Conservation (phyloP, 495 filamentous ascomycete genomes). For the Lophiotrema nucula region DNA sequence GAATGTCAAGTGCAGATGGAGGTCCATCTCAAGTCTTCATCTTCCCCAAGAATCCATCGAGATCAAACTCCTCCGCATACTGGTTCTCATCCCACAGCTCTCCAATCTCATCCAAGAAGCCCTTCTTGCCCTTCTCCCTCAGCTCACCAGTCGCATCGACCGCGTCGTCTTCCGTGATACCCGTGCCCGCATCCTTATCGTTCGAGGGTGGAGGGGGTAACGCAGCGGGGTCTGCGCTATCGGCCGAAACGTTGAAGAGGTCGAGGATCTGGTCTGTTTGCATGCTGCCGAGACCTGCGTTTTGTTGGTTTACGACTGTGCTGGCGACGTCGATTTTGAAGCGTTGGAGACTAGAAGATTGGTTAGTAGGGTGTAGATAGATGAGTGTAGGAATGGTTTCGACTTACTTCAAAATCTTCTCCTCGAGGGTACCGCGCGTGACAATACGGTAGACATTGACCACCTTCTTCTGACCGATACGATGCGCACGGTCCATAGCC, state of each 20-base stretch:
- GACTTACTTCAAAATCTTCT: conserved; percentile 90
- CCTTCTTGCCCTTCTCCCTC: conserved; percentile 93
- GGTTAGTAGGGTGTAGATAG: conserved; percentile 3
- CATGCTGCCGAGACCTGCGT: conserved; percentile 91
- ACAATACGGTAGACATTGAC: conserved; percentile 99
- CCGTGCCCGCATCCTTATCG: conserved; percentile 44
- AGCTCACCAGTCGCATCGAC: conserved; percentile 91
- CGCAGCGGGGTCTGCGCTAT: conserved; percentile 67
- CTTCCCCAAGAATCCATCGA: conserved; percentile 85
- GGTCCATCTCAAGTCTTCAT: conserved; percentile 58
- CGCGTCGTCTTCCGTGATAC: conserved; percentile 78
- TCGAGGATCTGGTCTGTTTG: conserved; percentile 97
- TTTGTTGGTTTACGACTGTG: conserved; percentile 98
- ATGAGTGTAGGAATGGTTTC: not conserved
- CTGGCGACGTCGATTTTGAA: conserved; percentile 99
- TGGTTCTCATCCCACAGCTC: conserved; percentile 95
- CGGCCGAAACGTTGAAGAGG: conserved; percentile 75
- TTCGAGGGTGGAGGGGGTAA: conserved; percentile 60
- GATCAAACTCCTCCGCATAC: conserved; percentile 95
- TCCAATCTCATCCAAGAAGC: conserved; percentile 87
- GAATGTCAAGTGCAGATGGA: not conserved
- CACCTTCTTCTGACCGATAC: conserved; percentile 98
- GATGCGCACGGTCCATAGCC: conserved; percentile 97
- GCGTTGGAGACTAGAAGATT: conserved; percentile 71
- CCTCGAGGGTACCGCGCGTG: conserved; percentile 91